These are phyloP conservation scores for Neofusicoccum kwambonambiense DNA, from an alignment of 2,329 filamentous ascomycete species.

Conservation along the genomic window DNA sequence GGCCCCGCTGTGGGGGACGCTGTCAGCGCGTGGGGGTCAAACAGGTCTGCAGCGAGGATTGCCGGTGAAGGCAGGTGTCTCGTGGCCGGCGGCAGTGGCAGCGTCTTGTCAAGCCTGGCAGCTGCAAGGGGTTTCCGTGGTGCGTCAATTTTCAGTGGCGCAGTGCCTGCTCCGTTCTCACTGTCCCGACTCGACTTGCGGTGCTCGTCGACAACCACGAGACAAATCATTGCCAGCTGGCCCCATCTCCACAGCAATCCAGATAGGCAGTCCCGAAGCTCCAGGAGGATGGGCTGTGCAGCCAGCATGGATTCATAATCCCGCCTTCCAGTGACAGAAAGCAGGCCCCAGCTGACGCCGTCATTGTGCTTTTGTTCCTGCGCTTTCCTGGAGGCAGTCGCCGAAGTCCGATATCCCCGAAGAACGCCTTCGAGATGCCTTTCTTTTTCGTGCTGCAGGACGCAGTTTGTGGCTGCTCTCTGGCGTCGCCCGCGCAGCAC, in stretches of 20 bases:
- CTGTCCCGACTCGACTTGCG: too few relatives aligned
- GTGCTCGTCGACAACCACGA: too few relatives aligned
- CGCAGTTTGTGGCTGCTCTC: not conserved
- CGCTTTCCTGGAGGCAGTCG: not conserved
- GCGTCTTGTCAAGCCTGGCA: not conserved
- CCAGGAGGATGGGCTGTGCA: too few relatives aligned
- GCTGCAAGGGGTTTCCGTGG: not conserved
- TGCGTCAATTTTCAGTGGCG: not conserved
- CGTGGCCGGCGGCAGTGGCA: not conserved
- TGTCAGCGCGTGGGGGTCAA: conserved; percentile 1
- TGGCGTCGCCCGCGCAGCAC: not conserved
- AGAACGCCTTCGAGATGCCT: too few relatives aligned
- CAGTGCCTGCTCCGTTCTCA: too few relatives aligned
- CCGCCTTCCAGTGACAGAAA: too few relatives aligned
- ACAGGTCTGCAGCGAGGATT: not conserved
- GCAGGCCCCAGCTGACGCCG: too few relatives aligned
- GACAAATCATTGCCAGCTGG: too few relatives aligned
- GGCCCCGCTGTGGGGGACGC: not conserved
- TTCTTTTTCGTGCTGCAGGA: not conserved
- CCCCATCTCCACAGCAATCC: too few relatives aligned
- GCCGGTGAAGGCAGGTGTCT: not conserved
- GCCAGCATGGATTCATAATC: too few relatives aligned
- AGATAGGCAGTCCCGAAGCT: too few relatives aligned
- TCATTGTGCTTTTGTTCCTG: not conserved
- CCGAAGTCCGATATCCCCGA: not conserved